Base-by-base conservation (phyloP, 257 asterid species). In the Buddleja alternifolia region DNA sequence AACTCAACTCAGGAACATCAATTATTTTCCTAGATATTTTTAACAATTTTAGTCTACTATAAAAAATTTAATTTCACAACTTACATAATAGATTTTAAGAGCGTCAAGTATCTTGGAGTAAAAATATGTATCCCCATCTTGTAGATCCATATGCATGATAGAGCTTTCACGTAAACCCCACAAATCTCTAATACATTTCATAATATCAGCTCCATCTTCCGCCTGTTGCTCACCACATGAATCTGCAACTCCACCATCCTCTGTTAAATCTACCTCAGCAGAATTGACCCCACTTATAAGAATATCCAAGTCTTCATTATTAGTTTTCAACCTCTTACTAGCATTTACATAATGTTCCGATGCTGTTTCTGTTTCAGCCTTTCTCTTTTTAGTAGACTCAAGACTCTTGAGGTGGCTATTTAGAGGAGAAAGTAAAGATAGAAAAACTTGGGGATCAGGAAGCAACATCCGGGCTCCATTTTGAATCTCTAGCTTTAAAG, bases 361-460 rank as follows among this genome's bases (percentile, higher is more conserved):
- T 2, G 14, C 65, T 80, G 59, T 54, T 42, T 86, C 89, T 41
- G 67, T 54, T 66, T 84, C 88, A 63, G 89, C 92, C 20, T 78
- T 76, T 81, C 98, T 87, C 79, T 93, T 93, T 29, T 19, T 40
- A 73, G 71, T 19, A 62, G 79, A 75, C 51, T 73, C 82, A 4
- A 73, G 80, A 82, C 76, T 53, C 81, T 77, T 84, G 80, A 76
- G 67, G 54, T 75, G 80, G 73, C 75, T 78, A 73, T 63, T 80
- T 58, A 87, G 73, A 74, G 92, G 83, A 79, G 96, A 86, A 70
- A 90, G 86, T 66, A 88, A 82, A 54, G 96, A 81, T 54, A 84
- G 59, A 66, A 93, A 77, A 72, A 86, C 94, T 82, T 88, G 95
- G 69, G 95, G 95, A 65, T 86, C 90, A 16, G 97, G 97, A 71